Evolutionary conservation across 129 eudicot species (phyloP), one percentile per base, ranked within the genome.

Genomic region (Flaveria linearis): DNA sequence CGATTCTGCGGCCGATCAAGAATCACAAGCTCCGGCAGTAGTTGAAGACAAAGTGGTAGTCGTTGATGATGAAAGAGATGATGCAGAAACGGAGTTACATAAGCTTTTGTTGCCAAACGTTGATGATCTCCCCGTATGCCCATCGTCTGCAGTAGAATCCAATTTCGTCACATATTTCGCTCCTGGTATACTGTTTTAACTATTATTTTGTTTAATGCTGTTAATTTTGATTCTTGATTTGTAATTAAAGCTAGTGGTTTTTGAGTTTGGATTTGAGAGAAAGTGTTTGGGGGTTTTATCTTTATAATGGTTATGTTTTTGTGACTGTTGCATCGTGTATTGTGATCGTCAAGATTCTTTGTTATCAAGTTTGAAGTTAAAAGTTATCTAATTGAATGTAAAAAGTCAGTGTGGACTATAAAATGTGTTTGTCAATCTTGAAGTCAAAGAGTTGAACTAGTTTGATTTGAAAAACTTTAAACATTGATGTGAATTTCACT

Each of bases 121-220:
- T 12, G 30, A 67, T 14, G 78, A 80, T 57, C 92, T 95, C 62
- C 99, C 99, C 39, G 23, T 71, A 12, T 33, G 81, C 20, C 99
- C 97, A 46, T 88, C 96, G 61, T 82, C 95, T 33, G 88, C 91
- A 42, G 67, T 95, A 11, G 82, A 89, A 63, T 66, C 87, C 68
- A 95, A 91, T 83, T 95, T 91, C 64, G 76, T 82, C 22, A 74
- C 92, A 23, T 91, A 85, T 58, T 91, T 83, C 63, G 94, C 90
- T 80, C 85, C 92, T 46, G 99, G 99, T 95, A 74, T 55, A 46
- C 61, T 18, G 16, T 52, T 64, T 72, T 5, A 45, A 49, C 10
- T 30, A 3, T 20, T n/a, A 1, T 28, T 9, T 14, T 46, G 1
- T 28, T 62, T 61, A 17, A 9, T 75, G 10, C 11, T 61, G 14